Percentiles rank a stretch among this genome's conserved stretches.
Evolutionary conservation across 2,329 filamentous ascomycete genomes (phyloP).

Genomic region (Pseudogymnoascus sp.): DNA sequence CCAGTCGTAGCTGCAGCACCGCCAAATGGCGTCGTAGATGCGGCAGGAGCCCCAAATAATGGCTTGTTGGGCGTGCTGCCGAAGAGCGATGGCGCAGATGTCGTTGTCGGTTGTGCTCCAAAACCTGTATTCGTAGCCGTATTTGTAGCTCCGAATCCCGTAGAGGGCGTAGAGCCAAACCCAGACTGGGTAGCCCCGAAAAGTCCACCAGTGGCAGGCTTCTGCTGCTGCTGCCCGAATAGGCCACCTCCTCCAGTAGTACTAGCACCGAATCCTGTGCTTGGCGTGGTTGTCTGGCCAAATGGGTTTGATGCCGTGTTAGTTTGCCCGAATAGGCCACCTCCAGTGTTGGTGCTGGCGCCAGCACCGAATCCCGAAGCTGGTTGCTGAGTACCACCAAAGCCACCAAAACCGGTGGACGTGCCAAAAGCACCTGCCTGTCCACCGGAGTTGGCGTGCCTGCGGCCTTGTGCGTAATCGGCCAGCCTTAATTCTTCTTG

Average conservation of each 20-base stretch:
- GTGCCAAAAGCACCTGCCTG: slow-evolving; percentile 76
- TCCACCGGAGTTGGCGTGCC: slow-evolving; percentile 73
- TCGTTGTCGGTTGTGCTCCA: slow-evolving; percentile 21
- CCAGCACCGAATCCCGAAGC: slow-evolving; percentile 30
- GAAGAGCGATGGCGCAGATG: background rate
- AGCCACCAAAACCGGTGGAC: slow-evolving; percentile 46
- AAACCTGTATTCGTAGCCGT: slow-evolving; percentile 19
- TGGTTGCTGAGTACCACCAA: slow-evolving; percentile 29
- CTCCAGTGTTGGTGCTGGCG: slow-evolving; percentile 19
- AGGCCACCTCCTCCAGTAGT: slow-evolving; percentile 28
- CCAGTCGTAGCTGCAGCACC: slow-evolving; percentile 10
- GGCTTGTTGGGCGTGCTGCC: slow-evolving; percentile 33
- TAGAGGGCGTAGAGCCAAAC: slow-evolving; percentile 30
- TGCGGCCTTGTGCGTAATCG: slow-evolving; percentile 82
- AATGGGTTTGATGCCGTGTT: slow-evolving; percentile 33
- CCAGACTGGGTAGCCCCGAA: slow-evolving; percentile 33
- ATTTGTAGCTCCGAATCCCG: slow-evolving; percentile 25
- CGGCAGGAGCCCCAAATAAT: slow-evolving; percentile 22
- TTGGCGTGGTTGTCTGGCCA: slow-evolving; percentile 35
- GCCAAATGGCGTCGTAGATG: slow-evolving; percentile 24
- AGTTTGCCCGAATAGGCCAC: slow-evolving; percentile 33
- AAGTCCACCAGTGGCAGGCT: slow-evolving; percentile 28
- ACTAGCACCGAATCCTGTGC: slow-evolving; percentile 41
- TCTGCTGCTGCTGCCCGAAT: slow-evolving; percentile 33
- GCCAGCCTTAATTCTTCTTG: slow-evolving; percentile 74